Evolutionary conservation across 2,329 filamentous ascomycete species (phyloP), one percentile per base, ranked within the genome.

Genomic region (Ophiostoma perfectum): DNA sequence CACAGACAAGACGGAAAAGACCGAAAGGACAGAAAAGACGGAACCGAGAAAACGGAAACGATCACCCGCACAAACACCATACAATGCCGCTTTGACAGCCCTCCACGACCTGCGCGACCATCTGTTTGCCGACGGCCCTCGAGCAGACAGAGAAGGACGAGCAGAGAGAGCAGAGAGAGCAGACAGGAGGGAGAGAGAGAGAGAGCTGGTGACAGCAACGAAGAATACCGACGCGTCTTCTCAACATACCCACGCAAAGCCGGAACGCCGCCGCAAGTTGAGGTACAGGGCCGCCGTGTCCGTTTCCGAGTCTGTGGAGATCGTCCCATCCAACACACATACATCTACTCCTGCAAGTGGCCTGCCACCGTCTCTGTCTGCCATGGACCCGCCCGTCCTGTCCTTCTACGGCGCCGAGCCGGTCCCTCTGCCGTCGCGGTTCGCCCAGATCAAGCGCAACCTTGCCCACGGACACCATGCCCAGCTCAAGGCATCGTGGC

Each of bases 381-480:
- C 72, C 74, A 82, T 82, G 77, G 81, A 84, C 68, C 78, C 80
- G 8, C 83, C 83, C 18, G 81, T 84, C 65, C 76, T 85, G 64
- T 85, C 83, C 1, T 86, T 86, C 71, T 86, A 84, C 80, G 83
- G 84, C 74, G 80, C 81, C 14, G 81, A 85, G 72, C 83, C 83
- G 8, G 82, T 86, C 27, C 83, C 84, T n/a, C 77, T 88, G 7
- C 84, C 84, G n/a, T 80, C 80, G 60, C 83, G 85, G 41, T 87
- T 87, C 71, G 83, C 81, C 64, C 80, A 81, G 71, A 80, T 87
- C 73, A 88, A 88, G 75, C 80, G 80, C 68, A 80, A 78, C 18
- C 80, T 87, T 64, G 81, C 85, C 52, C 80, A 78, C 45, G 84
- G 84, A 66, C 82, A 83, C 73, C 87, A 89, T 70, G 75, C 79